Base-by-base conservation (phyloP, 768 basidiomycete genomes). In the Polyporus arcularius region DNA sequence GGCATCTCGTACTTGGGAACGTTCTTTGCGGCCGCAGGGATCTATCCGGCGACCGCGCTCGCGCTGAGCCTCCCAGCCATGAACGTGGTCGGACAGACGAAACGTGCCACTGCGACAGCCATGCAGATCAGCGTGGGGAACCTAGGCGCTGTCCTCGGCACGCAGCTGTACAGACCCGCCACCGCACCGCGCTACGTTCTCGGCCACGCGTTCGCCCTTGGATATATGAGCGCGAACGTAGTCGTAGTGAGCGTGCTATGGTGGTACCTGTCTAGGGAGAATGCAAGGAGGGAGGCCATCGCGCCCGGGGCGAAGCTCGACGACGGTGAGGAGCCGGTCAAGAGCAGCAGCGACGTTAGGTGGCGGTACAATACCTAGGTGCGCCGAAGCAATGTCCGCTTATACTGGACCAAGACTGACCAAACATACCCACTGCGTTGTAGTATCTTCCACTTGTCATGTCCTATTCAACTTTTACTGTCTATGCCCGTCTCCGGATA, bases 11-110 rank as follows among this genome's bases (percentile, higher is more conserved):
- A 60, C 53, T 46, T 54, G 12, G 61, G 53, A 16, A 62, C 61
- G 1, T 53, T 62, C 50, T 49, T 62, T 26, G 53, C 53, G 32
- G 55, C 61, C 9, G 55, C 43, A 8, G 61, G 61, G 16, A 53
- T 62, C 31, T 62, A 62, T 48, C 56, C 61, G 7, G 61, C 61
- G 9, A 62, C 61, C 9, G 61, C 61, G 16, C 47, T 62, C 28
- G 43, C 51, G 42, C 56, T 62, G 7, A 51, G 48, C 14, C 57
- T 55, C 55, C 61, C 61, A 26, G 61, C 61, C 42, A 62, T 56
- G 46, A 62, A 62, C 56, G 61, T 62, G 39, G 48, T 47, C 18
- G 61, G 61, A 12, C 61, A 62, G 55, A 53, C 54, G 38, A 62
- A 62, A 30, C 55, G 61, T 14, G 61, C 61, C 41, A 53, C 54